phyloP scores from a whole-genome alignment of 352 stramenopile genomes.

The Elongisporangium anandrum region DNA sequence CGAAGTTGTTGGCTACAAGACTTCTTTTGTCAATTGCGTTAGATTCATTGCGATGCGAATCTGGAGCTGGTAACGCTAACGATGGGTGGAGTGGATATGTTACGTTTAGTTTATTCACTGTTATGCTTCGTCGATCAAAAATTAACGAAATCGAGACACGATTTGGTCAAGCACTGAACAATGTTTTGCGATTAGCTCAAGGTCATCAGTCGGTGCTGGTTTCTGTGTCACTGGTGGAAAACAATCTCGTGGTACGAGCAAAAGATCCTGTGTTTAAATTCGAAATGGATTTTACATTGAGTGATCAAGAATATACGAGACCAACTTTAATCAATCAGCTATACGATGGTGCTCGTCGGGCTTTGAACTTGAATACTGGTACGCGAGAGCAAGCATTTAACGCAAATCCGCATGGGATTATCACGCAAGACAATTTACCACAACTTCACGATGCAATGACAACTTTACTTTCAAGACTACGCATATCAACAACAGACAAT shows the following conservation, averaged over 20 bases:
- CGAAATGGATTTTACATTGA: constrained; percentile 42
- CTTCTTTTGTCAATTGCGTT: constrained; percentile 35
- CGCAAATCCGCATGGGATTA: constrained; percentile 18
- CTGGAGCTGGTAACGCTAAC: constrained; percentile 10
- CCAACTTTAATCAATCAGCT: constrained; percentile 3
- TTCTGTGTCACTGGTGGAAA: constrained; percentile 24
- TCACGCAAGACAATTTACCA: constrained; percentile 17
- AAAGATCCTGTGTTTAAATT: constrained; percentile 57
- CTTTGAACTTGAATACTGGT: constrained; percentile 5
- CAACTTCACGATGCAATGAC: constrained; percentile 1
- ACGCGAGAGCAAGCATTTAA: constrained; percentile 23
- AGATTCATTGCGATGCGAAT: constrained; percentile 36
- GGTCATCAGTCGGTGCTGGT: constrained; percentile 47
- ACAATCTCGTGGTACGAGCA: constrained; percentile 32
- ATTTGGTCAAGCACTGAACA: constrained; percentile 39
- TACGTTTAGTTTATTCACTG: constrained; percentile 40
- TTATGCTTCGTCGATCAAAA: constrained; percentile 35
- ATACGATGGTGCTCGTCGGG: constrained; percentile 1
- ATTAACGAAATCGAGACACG: constrained; percentile 47
- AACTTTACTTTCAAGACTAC: constrained; percentile 3
- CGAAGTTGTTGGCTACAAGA: constrained; percentile 24
- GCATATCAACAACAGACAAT: constrained; percentile 8
- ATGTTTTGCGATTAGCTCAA: constrained; percentile 27
- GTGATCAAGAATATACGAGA: constrained; percentile 42
- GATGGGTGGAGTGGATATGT: constrained; percentile 10